A percentile compares a stretch with the other conserved stretches of the same genome.
Conservation (phyloP, 179 eudicot species). For the Beta lomatogona region DNA sequence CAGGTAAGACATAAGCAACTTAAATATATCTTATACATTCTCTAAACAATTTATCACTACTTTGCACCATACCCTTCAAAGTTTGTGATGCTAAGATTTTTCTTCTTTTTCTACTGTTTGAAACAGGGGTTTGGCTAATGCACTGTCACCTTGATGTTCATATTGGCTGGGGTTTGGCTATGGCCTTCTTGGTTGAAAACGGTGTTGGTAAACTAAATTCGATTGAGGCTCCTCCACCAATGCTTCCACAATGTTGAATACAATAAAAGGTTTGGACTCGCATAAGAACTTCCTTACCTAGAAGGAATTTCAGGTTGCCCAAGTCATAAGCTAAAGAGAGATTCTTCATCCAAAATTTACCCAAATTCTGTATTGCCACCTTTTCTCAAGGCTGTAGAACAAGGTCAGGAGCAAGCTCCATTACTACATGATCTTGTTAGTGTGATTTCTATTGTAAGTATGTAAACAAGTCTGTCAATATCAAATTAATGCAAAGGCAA, state of each 20-base stretch:
- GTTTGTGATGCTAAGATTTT: background rate
- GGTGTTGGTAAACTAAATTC: constrained; percentile 37
- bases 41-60: constrained; percentile 39
- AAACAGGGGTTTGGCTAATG: constrained; percentile 50
- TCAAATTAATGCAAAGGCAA: background rate
- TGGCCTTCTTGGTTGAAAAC: constrained; percentile 45
- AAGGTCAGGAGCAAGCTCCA: constrained; percentile 2
- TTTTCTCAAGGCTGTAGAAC: constrained; percentile 10
- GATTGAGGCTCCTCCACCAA: constrained; percentile 40
- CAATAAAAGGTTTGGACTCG: background rate
- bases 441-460: background rate
- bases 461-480: constrained; percentile 15
- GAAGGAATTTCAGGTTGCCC: background rate
- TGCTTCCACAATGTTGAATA: constrained; percentile 45
- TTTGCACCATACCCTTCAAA: constrained; percentile 20
- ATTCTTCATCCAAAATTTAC: constrained; percentile 2
- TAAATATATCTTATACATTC: background rate
- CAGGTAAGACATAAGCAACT: constrained; percentile 31
- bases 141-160: constrained; percentile 51
- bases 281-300: background rate
- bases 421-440: constrained; percentile 12
- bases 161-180: constrained; percentile 48
- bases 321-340: background rate
- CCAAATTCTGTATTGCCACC: constrained; percentile 3
- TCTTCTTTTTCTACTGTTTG: background rate